Evolutionary conservation across 139 green algal species (phyloP), one percentile per base, ranked within the genome.

Genomic region (Tetraselmis chui): DNA sequence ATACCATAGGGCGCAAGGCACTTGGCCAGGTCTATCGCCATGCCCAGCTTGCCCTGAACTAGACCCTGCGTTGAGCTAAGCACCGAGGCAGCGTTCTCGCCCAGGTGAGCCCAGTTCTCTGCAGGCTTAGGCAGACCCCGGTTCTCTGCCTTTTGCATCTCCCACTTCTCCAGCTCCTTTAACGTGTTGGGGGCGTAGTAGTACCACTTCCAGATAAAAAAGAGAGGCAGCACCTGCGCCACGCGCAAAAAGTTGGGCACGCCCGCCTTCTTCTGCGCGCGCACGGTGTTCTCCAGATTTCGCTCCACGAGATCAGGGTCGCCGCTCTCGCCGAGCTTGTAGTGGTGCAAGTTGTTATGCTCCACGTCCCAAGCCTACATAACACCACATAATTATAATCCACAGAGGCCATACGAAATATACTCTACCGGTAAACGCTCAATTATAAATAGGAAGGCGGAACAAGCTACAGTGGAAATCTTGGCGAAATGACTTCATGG

Each of bases 301-400:
- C 83, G 79, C 79, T 87, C 83, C 28, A 87, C 79, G 28, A 87
- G 76, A 67, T 87, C 83, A 29, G 83, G 83, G 75, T 87, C 83
- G 0, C 58, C 79, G 28, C 30, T 67, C 58, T 87, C 83, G 30
- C 83, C 83, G 30, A 87, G 79, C 79, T 84, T 78, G 79, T 87
- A 87, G 83, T 87, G 83, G 79, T 87, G 83, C 2, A 87, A 29
- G 79, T 87, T 77, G 83, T 87, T 87, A 74, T 87, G 83, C 79
- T 87, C 83, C 23, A 84, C 83, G 30, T 87, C 83, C 83, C 83
- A 87, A 28, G 83, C 29, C 29, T 76, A 27, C 26, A 27, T 26
- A 76, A 76, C 25, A 26, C 25, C 25, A 25, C 59, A 76, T 76
- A 25, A 26, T 26, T 27, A 26, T 26, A 76, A 26, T 25, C 59